Conservation (phyloP, 805 yeast genomes). For the Metschnikowia amazonensis region DNA sequence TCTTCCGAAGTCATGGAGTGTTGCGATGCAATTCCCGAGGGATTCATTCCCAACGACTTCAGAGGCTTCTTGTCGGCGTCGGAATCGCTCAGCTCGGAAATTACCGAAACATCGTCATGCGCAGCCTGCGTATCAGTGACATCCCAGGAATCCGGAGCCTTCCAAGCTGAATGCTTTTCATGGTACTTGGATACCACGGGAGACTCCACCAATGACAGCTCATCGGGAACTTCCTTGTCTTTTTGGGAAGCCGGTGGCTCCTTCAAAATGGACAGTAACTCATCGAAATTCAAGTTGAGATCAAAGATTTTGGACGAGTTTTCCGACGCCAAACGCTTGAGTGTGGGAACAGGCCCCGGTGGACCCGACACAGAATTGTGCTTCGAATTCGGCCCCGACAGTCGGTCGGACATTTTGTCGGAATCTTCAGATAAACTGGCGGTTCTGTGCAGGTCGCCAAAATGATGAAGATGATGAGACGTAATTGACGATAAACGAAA, state of each 20-base stretch:
- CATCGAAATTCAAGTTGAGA: constrained; percentile 46
- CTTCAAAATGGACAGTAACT: constrained; percentile 50
- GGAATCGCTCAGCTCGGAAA: constrained; percentile 14
- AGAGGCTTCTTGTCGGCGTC: constrained; percentile 3
- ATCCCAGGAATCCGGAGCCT: constrained; percentile 49
- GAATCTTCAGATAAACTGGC: constrained; percentile 15
- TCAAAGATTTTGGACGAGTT: constrained; percentile 23
- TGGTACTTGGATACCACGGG: constrained; percentile 8
- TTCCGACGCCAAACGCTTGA: constrained; percentile 1
- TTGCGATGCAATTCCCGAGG: background rate
- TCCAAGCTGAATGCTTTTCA: constrained; percentile 29
- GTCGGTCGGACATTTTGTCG: constrained; percentile 10
- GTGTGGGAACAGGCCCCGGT: constrained; percentile 3
- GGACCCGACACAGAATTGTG: constrained; percentile 15
- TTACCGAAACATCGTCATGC: constrained; percentile 4
- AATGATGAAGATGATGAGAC: constrained; percentile 22
- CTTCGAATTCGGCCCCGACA: constrained; percentile 12
- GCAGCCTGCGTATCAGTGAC: constrained; percentile 27
- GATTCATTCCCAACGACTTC: background rate
- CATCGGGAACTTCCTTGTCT: constrained; percentile 3
- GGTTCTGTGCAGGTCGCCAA: constrained; percentile 12
- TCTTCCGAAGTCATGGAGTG: background rate
- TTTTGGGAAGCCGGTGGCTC: constrained; percentile 12
- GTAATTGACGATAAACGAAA: constrained; percentile 36
- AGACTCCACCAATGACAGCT: constrained; percentile 3